Percentiles rank a stretch among this genome's conserved stretches.
phyloP scores from a whole-genome alignment of 2,329 filamentous ascomycete species.

The Sporothrix pseudoabietina region DNA sequence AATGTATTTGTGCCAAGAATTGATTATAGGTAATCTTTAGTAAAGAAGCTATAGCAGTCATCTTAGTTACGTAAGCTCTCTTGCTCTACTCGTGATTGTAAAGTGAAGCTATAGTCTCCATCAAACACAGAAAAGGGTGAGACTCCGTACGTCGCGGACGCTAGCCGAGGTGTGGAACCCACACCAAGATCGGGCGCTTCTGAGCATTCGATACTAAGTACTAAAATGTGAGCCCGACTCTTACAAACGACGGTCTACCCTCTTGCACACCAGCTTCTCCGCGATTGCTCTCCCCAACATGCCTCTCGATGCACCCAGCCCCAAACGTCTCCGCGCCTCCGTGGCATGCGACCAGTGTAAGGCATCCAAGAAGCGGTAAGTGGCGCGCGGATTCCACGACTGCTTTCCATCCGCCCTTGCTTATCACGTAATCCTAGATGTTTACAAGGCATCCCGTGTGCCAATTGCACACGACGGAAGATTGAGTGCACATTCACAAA shows the following conservation, averaged over 20 bases:
- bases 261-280: background rate
- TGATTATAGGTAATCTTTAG: too few relatives aligned
- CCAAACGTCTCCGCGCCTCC: background rate
- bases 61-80: too few relatives aligned
- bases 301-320: background rate
- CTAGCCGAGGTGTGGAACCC: too few relatives aligned
- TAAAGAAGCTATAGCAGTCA: too few relatives aligned
- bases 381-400: background rate
- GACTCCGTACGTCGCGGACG: too few relatives aligned
- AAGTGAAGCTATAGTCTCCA: too few relatives aligned
- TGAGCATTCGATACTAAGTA: too few relatives aligned
- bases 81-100: too few relatives aligned
- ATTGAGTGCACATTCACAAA: background rate
- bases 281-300: background rate
- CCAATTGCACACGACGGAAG: background rate
- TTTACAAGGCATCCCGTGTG: background rate
- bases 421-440: background rate
- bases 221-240: too few relatives aligned
- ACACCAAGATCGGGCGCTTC: too few relatives aligned
- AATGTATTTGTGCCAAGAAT: too few relatives aligned
- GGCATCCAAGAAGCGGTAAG: slow-evolving; percentile 13
- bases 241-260: background rate
- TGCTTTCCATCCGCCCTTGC: background rate
- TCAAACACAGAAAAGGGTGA: too few relatives aligned
- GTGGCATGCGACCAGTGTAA: slow-evolving; percentile 13